phyloP scores from a whole-genome alignment of 2,329 filamentous ascomycete genomes.

The Monosporascus sp. region DNA sequence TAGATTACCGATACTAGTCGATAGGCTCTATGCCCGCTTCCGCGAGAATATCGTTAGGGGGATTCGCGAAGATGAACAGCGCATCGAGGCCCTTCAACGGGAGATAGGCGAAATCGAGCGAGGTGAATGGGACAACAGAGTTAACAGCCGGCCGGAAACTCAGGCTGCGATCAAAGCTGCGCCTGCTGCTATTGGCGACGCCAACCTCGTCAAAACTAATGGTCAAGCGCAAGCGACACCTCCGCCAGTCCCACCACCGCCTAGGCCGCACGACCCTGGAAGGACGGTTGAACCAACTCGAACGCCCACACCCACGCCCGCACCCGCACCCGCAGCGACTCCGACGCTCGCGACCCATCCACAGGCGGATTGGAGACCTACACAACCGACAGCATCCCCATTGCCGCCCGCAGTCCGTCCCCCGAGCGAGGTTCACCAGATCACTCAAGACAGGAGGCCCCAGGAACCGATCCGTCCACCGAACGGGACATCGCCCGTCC shows the following conservation, averaged over 20 bases:
- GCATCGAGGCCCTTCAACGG: slow-evolving; percentile 56
- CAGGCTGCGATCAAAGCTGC: slow-evolving; percentile 10
- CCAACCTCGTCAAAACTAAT: slow-evolving; percentile 12
- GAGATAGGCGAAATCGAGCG: slow-evolving; percentile 67
- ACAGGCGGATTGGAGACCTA: slow-evolving; percentile 17
- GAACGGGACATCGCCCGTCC: slow-evolving; percentile 25
- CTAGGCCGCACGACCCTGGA: slow-evolving; percentile 10
- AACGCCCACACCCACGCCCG: slow-evolving; percentile 8
- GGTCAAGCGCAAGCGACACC: slow-evolving; percentile 16
- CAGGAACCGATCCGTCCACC: slow-evolving; percentile 15
- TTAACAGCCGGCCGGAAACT: slow-evolving; percentile 12
- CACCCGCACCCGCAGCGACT: slow-evolving; percentile 13
- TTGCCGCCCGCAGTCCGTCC: slow-evolving; percentile 13
- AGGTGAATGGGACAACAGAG: slow-evolving; percentile 28
- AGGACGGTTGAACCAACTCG: slow-evolving; percentile 11
- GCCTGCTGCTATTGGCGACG: slow-evolving; percentile 8
- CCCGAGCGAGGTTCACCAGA: slow-evolving; percentile 18
- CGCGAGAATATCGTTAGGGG: slow-evolving; percentile 62
- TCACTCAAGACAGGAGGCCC: slow-evolving; percentile 17
- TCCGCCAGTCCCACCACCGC: slow-evolving; percentile 12
- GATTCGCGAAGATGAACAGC: slow-evolving; percentile 70
- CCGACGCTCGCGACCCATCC: slow-evolving; percentile 14
- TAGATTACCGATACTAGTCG: slow-evolving; percentile 65
- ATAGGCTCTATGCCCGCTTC: slow-evolving; percentile 72
- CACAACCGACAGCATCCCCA: slow-evolving; percentile 21